Percentiles rank a stretch among this genome's conserved stretches.
phyloP scores from a whole-genome alignment of 2,329 filamentous ascomycete genomes.

The Scytalidium sp. region DNA sequence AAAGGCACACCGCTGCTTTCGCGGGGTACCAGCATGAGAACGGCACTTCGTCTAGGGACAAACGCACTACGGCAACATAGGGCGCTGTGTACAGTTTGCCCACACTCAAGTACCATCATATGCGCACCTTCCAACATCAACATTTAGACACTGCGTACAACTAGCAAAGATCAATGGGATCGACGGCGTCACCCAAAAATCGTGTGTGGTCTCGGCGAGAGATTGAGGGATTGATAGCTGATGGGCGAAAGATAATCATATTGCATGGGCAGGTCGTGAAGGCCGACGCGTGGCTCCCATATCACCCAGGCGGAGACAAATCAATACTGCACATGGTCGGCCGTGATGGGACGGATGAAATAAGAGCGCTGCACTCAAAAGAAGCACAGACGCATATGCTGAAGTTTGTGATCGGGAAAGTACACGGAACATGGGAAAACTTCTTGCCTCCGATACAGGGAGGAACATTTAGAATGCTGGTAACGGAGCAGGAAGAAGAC shows the following conservation, averaged over 20 bases:
- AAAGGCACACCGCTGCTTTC: too few species aligned
- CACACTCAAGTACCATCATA: too few species aligned
- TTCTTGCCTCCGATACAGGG: slow-evolving; percentile 88
- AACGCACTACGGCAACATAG: too few species aligned
- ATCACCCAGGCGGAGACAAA: slow-evolving; percentile 86
- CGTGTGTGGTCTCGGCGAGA: slow-evolving; percentile 53
- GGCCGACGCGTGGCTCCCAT: slow-evolving; percentile 79
- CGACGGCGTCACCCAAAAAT: too few species aligned
- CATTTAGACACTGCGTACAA: too few species aligned
- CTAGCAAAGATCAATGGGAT: too few species aligned
- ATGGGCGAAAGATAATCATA: slow-evolving; percentile 74
- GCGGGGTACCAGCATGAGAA: too few species aligned
- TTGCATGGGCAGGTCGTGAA: slow-evolving; percentile 76
- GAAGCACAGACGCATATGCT: slow-evolving; percentile 49
- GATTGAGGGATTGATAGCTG: slow-evolving; percentile 76
- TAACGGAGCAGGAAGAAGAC: slow-evolving; percentile 27
- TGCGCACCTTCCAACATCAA: too few species aligned
- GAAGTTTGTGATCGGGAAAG: slow-evolving; percentile 71
- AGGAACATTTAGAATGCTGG: too few species aligned
- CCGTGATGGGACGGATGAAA: slow-evolving; percentile 86
- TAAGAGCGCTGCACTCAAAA: slow-evolving; percentile 80
- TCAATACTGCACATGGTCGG: slow-evolving; percentile 89
- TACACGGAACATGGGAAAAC: slow-evolving; percentile 78
- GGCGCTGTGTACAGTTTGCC: too few species aligned
- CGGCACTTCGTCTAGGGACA: too few species aligned